Evolutionary conservation across 2,329 filamentous ascomycete species (phyloP), one percentile per base, ranked within the genome.

Genomic region (Epichloe gansuensis): DNA sequence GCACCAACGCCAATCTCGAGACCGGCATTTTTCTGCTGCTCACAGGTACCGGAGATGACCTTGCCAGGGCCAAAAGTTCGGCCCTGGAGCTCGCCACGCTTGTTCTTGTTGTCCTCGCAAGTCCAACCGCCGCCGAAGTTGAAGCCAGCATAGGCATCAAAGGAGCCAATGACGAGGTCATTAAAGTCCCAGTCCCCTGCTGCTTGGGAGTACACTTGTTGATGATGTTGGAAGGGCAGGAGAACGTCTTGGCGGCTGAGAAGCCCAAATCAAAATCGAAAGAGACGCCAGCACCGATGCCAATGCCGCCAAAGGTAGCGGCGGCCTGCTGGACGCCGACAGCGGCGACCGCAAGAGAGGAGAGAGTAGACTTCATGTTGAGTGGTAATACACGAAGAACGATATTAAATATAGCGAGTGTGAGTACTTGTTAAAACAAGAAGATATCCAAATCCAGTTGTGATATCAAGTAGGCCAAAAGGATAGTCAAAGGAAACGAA

Each of bases 161-260:
- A 82, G 15, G 65, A 61, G 45, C 87, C 88, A 38, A 71, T 59
- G 57, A 66, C 60, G 25, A 95, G 76, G 58, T 79, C 78, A 28
- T 69, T 68, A 80, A 86, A 96, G 73, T 85, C 72, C 68, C 86
- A 93, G 48, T 89, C 90, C 23, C 59, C 57, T 77, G 70, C 72
- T 94, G 87, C 59, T 82, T 69, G n/a, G 77, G 66, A 54, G 78
- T 81, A 71, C 91, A 96, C 62, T 84, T 70, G 74, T 93, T 93
- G 73, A 88, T 73, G 63, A 78, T 81, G 76, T 87, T 89, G 54
- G 72, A 70, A 12, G 89, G 88, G 67, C 76, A 85, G 48, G 74
- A 74, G 75, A 82, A 94, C 55, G 74, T 65, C 52, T 65, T 60
- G 49, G 72, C 72, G 25, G 62, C 51, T 11, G 56, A 53, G 57